Base-by-base conservation (phyloP, 164 flowering plant genomes). In the Kingdonia uniflora region DNA sequence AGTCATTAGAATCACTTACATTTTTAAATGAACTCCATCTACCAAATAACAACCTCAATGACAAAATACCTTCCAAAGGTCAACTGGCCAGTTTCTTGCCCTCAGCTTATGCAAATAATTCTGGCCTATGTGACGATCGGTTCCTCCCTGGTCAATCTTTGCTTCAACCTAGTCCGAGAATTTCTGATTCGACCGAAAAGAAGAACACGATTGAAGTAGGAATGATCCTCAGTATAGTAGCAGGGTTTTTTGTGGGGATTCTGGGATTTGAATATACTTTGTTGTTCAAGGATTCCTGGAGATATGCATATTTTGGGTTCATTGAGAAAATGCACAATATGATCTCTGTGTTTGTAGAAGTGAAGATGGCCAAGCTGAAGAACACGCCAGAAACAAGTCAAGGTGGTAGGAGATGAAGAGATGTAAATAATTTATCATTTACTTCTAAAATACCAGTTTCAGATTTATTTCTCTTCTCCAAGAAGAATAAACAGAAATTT, bases 91-190 rank as follows among this genome's bases (percentile, higher is more conserved):
- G 95, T 8, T 87, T 90, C 62, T 91, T 85, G 1, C 45, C 85
- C 1, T 68, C 95, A 17, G 68, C 87, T 68, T 90, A 82, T 51
- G 88, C 73, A 46, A 87, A 90, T 72, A 90, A 90, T 65, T 68
- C 95, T 23, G 88, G 79, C 52, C 89, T 90, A 15, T 90, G 97
- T 56, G 95, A 90, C 22, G 61, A 79, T 14, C 97, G 96, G 13
- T 67, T 90, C 52, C 73, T 76, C 14, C 70, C 80, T 7, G 87
- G 97, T 64, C 7, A 37, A 37, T 37, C 40, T 37, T 7, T 7
- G 11, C 13, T 13, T 37, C 11, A 37, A 37, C 40, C 40, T 13
- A 37, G 40, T 37, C 13, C 40, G 13, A 37, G 11, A 37, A 37
- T 7, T 37, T 37, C 40, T 7, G 11, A 37, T 7, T 13, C 0